phyloP scores from a whole-genome alignment of 176 grass and related monocot genomes.

The Musa acuminata region DNA sequence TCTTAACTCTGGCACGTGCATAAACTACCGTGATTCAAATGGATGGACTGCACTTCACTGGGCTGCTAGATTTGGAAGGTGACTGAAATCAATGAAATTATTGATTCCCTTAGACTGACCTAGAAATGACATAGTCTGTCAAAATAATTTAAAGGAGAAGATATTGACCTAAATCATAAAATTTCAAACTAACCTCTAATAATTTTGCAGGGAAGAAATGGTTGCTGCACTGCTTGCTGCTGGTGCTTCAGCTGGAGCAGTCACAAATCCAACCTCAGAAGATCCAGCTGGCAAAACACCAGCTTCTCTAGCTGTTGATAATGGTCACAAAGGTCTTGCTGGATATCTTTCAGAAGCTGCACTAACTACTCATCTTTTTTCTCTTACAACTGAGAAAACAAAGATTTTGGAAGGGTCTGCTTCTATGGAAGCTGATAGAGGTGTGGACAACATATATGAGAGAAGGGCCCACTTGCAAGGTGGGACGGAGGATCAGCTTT shows the following conservation, averaged over 20 bases:
- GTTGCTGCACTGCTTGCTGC: constrained; percentile 52
- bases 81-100: constrained; percentile 14
- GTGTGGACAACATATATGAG: constrained; percentile 49
- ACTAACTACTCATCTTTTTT: constrained; percentile 51
- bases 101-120: neutral
- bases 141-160: neutral
- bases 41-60: constrained; percentile 93
- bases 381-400: constrained; percentile 47
- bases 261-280: constrained; percentile 58
- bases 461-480: constrained; percentile 40
- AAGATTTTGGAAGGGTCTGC: constrained; percentile 3
- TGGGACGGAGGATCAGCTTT: constrained; percentile 62
- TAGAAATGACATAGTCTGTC: neutral
- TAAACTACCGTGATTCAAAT: constrained; percentile 88
- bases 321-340: constrained; percentile 73
- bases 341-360: constrained; percentile 83
- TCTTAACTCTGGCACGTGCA: constrained; percentile 43
- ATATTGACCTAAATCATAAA: neutral
- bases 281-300: constrained; percentile 58
- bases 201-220: constrained; percentile 48
- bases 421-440: constrained; percentile 14
- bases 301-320: constrained; percentile 45
- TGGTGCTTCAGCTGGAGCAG: constrained; percentile 62
- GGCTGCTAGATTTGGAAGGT: constrained; percentile 88
- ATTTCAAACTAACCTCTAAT: neutral